A percentile compares a stretch with the other conserved stretches of the same genome.
These are phyloP conservation scores for Tuber brumale DNA, from an alignment of 495 filamentous ascomycete species.

Conservation along the genomic window DNA sequence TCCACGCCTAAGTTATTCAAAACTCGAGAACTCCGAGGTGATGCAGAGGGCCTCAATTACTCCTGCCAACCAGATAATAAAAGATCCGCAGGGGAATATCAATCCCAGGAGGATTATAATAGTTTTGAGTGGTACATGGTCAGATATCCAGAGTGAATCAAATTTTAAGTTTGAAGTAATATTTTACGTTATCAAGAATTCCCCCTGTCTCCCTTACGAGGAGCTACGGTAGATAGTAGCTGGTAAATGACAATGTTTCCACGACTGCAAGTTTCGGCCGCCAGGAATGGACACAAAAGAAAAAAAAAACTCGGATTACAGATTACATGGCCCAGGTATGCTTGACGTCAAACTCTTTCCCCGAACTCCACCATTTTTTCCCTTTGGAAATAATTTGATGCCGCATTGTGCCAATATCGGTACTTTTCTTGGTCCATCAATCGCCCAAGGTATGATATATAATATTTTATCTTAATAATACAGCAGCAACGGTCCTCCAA, in stretches of 20 bases:
- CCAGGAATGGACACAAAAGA: not conserved
- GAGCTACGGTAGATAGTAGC: not conserved
- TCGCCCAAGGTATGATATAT: not conserved
- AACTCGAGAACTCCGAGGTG: not conserved
- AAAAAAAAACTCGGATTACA: constrained; percentile 5
- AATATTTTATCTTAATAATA: too few relatives aligned
- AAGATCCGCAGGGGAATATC: not conserved
- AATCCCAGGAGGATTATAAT: not conserved
- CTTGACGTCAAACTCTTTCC: not conserved
- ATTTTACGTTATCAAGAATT: not conserved
- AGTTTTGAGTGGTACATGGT: not conserved
- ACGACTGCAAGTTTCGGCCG: not conserved
- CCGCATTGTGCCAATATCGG: not conserved
- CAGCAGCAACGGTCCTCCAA: not conserved
- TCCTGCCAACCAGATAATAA: not conserved
- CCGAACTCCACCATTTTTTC: not conserved
- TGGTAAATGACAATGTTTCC: not conserved
- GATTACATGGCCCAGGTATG: not conserved
- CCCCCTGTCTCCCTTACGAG: not conserved
- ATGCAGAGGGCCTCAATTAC: not conserved
- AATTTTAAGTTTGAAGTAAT: not conserved
- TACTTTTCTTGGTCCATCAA: not conserved
- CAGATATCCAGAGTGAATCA: not conserved
- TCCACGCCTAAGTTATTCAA: not conserved
- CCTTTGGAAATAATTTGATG: not conserved